Evolutionary conservation across 2,329 filamentous ascomycete genomes (phyloP).

Genomic region (Beauveria varroae): DNA sequence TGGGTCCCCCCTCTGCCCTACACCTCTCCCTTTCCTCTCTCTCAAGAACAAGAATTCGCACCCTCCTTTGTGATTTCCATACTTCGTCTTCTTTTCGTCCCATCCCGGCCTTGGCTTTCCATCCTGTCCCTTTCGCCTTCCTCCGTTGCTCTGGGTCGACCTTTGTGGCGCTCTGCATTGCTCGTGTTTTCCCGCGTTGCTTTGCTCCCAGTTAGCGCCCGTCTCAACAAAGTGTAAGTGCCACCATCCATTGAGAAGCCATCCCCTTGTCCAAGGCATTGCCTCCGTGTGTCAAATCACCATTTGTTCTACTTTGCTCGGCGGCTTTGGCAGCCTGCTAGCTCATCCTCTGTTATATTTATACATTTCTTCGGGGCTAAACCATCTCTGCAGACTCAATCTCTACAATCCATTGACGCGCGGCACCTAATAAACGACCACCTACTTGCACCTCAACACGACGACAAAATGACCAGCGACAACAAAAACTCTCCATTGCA

Average conservation of each 20-base stretch:
- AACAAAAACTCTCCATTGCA: constrained; percentile 19
- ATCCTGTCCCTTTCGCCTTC: constrained; percentile 7
- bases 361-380: not conserved
- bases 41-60: not conserved
- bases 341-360: not conserved
- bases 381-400: not conserved
- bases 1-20: not conserved
- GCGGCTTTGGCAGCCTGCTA: not conserved
- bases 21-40: not conserved
- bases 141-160: not conserved
- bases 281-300: not conserved
- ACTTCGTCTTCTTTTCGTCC: not conserved
- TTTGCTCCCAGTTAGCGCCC: not conserved
- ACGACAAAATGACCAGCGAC: constrained; percentile 20
- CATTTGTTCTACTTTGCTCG: not conserved
- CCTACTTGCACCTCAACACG: not conserved
- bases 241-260: not conserved
- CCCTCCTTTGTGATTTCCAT: not conserved
- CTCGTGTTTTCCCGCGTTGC: not conserved
- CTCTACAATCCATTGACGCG: not conserved
- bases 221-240: constrained; percentile 9
- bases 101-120: not conserved
- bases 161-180: not conserved
- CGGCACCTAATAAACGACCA: not conserved
- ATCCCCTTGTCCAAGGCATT: not conserved